Evolutionary conservation across 495 filamentous ascomycete genomes (phyloP), one percentile per base, ranked within the genome.

Genomic region (Clohesyomyces aquaticus): DNA sequence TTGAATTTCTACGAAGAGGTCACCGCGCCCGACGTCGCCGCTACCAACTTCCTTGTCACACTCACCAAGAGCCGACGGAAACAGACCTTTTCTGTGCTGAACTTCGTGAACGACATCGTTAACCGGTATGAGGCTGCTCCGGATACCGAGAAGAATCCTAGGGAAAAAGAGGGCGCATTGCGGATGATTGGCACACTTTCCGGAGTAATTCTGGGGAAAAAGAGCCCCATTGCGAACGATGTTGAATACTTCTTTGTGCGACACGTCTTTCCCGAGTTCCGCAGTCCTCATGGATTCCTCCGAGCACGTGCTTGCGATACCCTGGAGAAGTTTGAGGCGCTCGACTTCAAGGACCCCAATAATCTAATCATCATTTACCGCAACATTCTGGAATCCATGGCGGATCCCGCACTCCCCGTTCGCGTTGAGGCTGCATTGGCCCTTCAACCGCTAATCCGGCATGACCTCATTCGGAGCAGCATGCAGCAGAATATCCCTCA

Each of bases 401-500:
- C 94, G 4, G 94, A 98, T 73, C 77, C 86, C 19, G 89, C 90
- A 64, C 80, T 98, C 11, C 94, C 94, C 9, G 94, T 98, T 12
- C 85, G 94, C 48, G 95, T 98, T 19, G 93, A 95, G 70, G 94
- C 94, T 14, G 91, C 94, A 27, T 85, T 98, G 50, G 95, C 94
- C 43, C 80, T 98, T 32, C 94, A 98, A 75, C 93, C 95, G 27
- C 80, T 98, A 48, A 98, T 98, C 66, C 84, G 94, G 53, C 94
- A 98, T 76, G 93, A 98, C 62, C 82, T 92, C 62, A 97, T 98
- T 70, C 88, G 92, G 26, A 87, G 83, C 19, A 91, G 87, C 65
- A 98, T 98, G 95, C 91, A 96, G 77, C 86, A 93, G 71, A 96
- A 91, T 75, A 98, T 98, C 56, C 92, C 95, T n/a, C 93, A 96